phyloP scores from a whole-genome alignment of 2,329 filamentous ascomycete genomes.

The Exophiala sideris region DNA sequence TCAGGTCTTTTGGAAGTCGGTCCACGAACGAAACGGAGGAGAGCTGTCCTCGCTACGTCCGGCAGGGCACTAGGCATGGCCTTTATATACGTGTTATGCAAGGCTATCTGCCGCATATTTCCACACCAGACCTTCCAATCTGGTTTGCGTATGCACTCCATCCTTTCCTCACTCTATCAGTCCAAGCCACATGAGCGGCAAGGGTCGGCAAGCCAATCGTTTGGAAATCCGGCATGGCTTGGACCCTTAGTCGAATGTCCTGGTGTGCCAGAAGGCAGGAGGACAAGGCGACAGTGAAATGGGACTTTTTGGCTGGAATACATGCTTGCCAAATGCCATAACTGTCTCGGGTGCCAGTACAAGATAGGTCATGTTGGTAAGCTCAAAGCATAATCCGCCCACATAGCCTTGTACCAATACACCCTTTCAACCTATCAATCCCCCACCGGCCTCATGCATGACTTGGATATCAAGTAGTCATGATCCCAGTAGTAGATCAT shows the following conservation, averaged over 20 bases:
- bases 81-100: slow-evolving; percentile 21
- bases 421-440: slow-evolving; percentile 10
- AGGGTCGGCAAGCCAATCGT: slow-evolving; percentile 17
- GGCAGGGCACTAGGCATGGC: slow-evolving; percentile 3
- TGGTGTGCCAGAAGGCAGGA: slow-evolving; percentile 7
- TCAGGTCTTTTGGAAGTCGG: not conserved
- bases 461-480: slow-evolving; percentile 18
- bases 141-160: slow-evolving; percentile 7
- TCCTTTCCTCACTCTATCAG: slow-evolving; percentile 3
- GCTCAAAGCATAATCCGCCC: slow-evolving; percentile 1
- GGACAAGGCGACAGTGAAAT: slow-evolving; percentile 5
- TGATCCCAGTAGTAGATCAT: slow-evolving; percentile 17
- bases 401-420: slow-evolving; percentile 15
- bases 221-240: slow-evolving; percentile 6
- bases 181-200: slow-evolving; percentile 24
- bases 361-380: slow-evolving; percentile 16
- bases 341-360: slow-evolving; percentile 15
- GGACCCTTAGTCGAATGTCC: slow-evolving; percentile 8
- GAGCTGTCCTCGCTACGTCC: slow-evolving; percentile 8
- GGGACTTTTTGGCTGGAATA: not conserved
- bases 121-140: not conserved
- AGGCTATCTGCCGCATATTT: slow-evolving; percentile 10
- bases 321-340: slow-evolving; percentile 3
- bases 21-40: slow-evolving; percentile 7
- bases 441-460: slow-evolving; percentile 10